A percentile compares a stretch with the other conserved stretches of the same genome.
These are phyloP conservation scores for Penicillium sp. DNA, from an alignment of 2,329 filamentous ascomycete species.

Conservation along the genomic window DNA sequence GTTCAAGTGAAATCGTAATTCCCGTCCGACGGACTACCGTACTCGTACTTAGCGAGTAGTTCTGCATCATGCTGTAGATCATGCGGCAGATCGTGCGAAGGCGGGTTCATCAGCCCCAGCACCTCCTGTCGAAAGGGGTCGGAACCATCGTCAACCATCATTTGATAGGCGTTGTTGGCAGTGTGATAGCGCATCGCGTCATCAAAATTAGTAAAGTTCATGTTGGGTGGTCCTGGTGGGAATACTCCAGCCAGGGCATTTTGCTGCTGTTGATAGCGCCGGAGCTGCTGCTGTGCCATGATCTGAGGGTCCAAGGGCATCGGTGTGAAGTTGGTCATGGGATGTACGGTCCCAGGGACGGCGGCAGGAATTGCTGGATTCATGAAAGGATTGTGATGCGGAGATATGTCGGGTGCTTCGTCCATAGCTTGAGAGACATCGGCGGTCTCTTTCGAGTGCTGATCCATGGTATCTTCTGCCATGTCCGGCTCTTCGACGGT, in stretches of 20 bases:
- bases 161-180: conserved; percentile 37
- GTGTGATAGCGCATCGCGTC: conserved; percentile 37
- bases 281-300: conserved; percentile 48
- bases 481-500: conserved; percentile 14
- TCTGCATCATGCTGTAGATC: conserved; percentile 41
- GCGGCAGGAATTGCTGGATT: conserved; percentile 27
- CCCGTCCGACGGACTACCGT: conserved; percentile 37
- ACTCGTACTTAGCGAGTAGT: conserved; percentile 38
- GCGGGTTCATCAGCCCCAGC: conserved; percentile 37
- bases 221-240: conserved; percentile 27
- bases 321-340: conserved; percentile 43
- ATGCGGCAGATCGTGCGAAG: conserved; percentile 36
- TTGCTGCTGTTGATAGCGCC: conserved; percentile 38
- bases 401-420: conserved; percentile 22
- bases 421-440: conserved; percentile 21
- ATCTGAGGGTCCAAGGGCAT: conserved; percentile 59
- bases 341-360: conserved; percentile 34
- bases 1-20: conserved; percentile 27
- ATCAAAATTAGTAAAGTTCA: conserved; percentile 35
- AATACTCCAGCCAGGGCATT: conserved; percentile 35
- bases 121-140: conserved; percentile 38
- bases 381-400: conserved; percentile 32
- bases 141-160: conserved; percentile 40
- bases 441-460: conserved; percentile 11
- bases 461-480: conserved; percentile 15